These are phyloP conservation scores for Thymus mandschuricus DNA, from an alignment of 257 asterid genomes.

Conservation along the genomic window DNA sequence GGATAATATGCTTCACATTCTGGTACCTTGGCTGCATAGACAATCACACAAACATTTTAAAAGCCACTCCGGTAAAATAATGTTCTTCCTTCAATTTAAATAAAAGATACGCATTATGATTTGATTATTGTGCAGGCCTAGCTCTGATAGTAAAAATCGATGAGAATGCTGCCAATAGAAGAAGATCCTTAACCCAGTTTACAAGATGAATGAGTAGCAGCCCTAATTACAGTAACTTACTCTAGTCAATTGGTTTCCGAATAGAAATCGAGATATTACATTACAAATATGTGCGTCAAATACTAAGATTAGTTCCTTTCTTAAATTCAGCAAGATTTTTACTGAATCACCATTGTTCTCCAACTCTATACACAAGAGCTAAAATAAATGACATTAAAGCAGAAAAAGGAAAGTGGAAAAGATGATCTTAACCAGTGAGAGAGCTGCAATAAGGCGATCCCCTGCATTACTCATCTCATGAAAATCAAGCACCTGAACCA, in stretches of 20 bases:
- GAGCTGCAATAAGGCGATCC: conserved; percentile 82
- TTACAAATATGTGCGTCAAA: background rate
- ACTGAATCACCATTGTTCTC: background rate
- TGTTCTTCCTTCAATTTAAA: conserved; percentile 9
- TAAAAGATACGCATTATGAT: background rate
- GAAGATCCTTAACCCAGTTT: background rate
- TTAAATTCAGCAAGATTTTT: background rate
- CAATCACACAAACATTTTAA: conserved; percentile 25
- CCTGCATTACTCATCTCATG: conserved; percentile 86
- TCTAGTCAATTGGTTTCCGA: background rate
- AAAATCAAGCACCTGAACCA: conserved; percentile 77
- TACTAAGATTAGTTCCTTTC: background rate
- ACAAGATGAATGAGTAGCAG: background rate
- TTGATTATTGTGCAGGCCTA: background rate
- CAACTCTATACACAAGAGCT: background rate
- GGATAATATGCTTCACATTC: conserved; percentile 85
- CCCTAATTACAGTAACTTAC: background rate
- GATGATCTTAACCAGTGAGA: conserved; percentile 65
- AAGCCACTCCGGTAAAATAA: conserved; percentile 16
- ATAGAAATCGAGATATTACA: background rate
- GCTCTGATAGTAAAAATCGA: background rate
- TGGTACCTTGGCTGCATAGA: conserved; percentile 75
- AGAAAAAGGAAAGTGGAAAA: background rate
- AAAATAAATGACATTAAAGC: conserved; percentile 4
- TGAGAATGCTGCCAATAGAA: background rate